A percentile compares a stretch with the other conserved stretches of the same genome.
phyloP scores from a whole-genome alignment of 2,329 filamentous ascomycete species.

The Rachicladosporium sp. region DNA sequence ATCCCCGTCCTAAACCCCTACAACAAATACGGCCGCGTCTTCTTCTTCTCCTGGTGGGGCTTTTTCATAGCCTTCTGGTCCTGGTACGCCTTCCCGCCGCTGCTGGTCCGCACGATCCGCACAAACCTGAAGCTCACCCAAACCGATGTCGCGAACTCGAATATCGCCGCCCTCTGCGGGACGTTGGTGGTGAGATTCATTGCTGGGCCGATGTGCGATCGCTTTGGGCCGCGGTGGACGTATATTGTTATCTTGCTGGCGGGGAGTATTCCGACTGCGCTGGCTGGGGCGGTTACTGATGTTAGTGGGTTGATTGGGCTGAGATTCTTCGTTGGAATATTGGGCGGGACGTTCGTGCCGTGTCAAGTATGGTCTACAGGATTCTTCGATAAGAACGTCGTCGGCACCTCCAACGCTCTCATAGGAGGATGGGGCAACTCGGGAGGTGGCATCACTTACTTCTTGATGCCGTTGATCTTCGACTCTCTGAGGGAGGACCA shows the following conservation, averaged over 20 bases:
- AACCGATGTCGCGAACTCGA: constrained; percentile 67
- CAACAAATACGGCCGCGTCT: constrained; percentile 66
- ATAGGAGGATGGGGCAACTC: constrained; percentile 73
- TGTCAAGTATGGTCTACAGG: constrained; percentile 75
- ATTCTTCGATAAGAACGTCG: constrained; percentile 59
- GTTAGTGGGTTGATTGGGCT: constrained; percentile 52
- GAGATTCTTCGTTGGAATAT: constrained; percentile 64
- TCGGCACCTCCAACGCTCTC: constrained; percentile 72
- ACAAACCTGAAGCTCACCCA: constrained; percentile 58
- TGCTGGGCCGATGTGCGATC: constrained; percentile 67
- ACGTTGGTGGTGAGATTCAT: constrained; percentile 63
- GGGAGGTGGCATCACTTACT: constrained; percentile 78
- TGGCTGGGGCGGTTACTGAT: constrained; percentile 60
- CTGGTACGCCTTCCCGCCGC: constrained; percentile 73
- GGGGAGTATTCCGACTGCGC: constrained; percentile 63
- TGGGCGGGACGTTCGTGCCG: constrained; percentile 62
- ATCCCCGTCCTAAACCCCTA: constrained; percentile 65
- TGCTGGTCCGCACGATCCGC: constrained; percentile 63
- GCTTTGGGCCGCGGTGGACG: constrained; percentile 61
- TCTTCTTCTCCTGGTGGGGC: constrained; percentile 72
- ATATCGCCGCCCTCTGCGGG: constrained; percentile 63
- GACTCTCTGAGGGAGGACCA: not conserved
- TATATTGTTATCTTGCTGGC: constrained; percentile 58
- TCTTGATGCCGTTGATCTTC: constrained; percentile 48
- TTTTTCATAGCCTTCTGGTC: constrained; percentile 77